Conservation (phyloP, 2,329 filamentous ascomycete genomes). For the Tolypocladium tundrense region DNA sequence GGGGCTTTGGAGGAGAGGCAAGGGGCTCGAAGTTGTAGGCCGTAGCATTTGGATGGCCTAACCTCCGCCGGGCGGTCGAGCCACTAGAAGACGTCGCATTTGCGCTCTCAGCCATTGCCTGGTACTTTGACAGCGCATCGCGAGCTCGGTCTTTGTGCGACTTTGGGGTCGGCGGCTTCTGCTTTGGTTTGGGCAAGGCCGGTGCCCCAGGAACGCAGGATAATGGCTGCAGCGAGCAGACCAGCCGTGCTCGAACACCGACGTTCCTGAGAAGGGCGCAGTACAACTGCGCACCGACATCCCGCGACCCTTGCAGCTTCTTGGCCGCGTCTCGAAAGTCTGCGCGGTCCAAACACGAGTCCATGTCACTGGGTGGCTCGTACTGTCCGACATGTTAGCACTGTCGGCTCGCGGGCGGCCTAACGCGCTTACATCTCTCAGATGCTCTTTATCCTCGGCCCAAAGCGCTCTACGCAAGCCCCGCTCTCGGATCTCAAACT, state of each 20-base stretch:
- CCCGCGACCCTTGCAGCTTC: constrained; percentile 68
- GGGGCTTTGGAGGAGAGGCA: constrained; percentile 23
- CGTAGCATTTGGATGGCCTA: constrained; percentile 45
- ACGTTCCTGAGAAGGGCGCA: constrained; percentile 76
- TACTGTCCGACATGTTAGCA: constrained; percentile 30
- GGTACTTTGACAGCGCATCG: constrained; percentile 11
- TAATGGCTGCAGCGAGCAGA: constrained; percentile 83
- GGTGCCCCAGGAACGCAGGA: constrained; percentile 51
- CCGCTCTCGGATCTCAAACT: constrained; percentile 60
- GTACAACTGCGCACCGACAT: constrained; percentile 82
- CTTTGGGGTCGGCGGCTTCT: constrained; percentile 17
- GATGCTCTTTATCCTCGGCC: constrained; percentile 55
- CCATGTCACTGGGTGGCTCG: constrained; percentile 50
- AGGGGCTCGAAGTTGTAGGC: constrained; percentile 39
- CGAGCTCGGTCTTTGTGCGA: constrained; percentile 19
- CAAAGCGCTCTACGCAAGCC: constrained; percentile 65
- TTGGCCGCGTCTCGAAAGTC: constrained; percentile 67
- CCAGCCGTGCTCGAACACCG: constrained; percentile 72
- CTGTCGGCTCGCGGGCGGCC: neutral
- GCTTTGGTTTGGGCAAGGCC: constrained; percentile 30
- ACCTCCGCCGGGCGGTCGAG: constrained; percentile 32
- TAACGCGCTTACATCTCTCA: constrained; percentile 40
- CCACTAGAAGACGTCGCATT: constrained; percentile 16
- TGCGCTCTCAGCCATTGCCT: constrained; percentile 29
- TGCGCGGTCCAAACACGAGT: constrained; percentile 55